Evolutionary conservation across 495 filamentous ascomycete genomes (phyloP).

Genomic region (Cryomyces minteri): DNA sequence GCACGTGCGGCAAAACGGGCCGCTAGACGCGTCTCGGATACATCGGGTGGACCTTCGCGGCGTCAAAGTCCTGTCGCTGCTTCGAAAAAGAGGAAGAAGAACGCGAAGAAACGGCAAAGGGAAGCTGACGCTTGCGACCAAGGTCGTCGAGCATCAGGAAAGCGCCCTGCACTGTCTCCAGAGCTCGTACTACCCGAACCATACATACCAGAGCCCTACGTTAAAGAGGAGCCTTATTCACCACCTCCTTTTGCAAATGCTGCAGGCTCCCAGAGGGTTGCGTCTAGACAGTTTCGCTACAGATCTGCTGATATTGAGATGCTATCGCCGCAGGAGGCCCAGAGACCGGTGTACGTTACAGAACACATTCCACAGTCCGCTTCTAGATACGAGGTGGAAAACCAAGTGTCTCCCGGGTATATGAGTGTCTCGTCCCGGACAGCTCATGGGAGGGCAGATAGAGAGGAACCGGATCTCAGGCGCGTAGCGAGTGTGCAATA

Average conservation of each 20-base stretch:
- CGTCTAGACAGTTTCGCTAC: conserved; percentile 27
- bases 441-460: conserved; percentile 22
- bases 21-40: too few species aligned
- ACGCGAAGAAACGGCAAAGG: not conserved
- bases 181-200: too few species aligned
- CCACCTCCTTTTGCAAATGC: conserved; percentile 29
- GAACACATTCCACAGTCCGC: conserved; percentile 7
- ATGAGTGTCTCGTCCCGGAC: conserved; percentile 26
- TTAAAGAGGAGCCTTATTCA: conserved; percentile 78
- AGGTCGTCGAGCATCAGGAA: conserved; percentile 1
- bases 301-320: conserved; percentile 9
- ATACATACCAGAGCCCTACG: conserved; percentile 29
- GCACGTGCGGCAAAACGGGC: not conserved
- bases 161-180: conserved; percentile 1
- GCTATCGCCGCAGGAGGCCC: not conserved
- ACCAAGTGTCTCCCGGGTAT: conserved; percentile 21
- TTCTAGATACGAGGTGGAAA: conserved; percentile 12
- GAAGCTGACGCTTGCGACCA: not conserved
- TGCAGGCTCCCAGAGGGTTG: not conserved
- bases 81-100: not conserved
- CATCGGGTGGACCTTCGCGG: not conserved
- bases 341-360: conserved; percentile 7
- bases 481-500: conserved; percentile 36
- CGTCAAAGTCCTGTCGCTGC: not conserved
- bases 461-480: conserved; percentile 37